A percentile compares a stretch with the other conserved stretches of the same genome.
These are phyloP conservation scores for Leccinum uliginosum DNA, from an alignment of 768 basidiomycete species.

Conservation along the genomic window DNA sequence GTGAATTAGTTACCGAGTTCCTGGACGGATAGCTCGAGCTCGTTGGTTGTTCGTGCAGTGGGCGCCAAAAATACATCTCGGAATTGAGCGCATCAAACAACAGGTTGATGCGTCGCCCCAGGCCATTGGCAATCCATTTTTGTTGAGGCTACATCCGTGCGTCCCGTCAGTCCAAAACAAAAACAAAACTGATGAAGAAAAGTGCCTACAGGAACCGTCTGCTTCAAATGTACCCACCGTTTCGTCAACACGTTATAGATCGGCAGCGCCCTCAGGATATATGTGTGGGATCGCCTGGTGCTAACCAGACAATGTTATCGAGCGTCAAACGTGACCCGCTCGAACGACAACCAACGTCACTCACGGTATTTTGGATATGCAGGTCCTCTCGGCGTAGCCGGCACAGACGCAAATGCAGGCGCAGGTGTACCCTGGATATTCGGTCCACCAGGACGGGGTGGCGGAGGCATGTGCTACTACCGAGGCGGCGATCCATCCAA, in stretches of 20 bases:
- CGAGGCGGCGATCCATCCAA: constrained; percentile 23
- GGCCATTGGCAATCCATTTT: constrained; percentile 79
- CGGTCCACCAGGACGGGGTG: constrained; percentile 28
- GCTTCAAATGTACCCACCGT: constrained; percentile 64
- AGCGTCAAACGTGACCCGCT: background rate
- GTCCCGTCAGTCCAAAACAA: background rate
- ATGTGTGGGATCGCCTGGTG: constrained; percentile 88
- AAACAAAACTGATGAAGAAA: background rate
- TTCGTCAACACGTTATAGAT: constrained; percentile 63
- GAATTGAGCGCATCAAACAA: constrained; percentile 93
- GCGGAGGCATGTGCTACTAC: constrained; percentile 19
- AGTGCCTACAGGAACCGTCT: constrained; percentile 63
- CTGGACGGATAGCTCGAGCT: no score
- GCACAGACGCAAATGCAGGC: constrained; percentile 26
- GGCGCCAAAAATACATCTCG: no score
- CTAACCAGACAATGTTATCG: constrained; percentile 38
- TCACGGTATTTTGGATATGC: constrained; percentile 57
- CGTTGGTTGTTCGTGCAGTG: no score
- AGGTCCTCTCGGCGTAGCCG: constrained; percentile 35
- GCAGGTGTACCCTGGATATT: constrained; percentile 20
- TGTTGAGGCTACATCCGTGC: constrained; percentile 60
- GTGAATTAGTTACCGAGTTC: no score
- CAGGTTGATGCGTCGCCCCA: constrained; percentile 79
- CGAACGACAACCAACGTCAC: constrained; percentile 21
- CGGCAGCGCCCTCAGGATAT: constrained; percentile 68